Conservation (phyloP, 345 rosid genomes). For the Brassica rapa region DNA sequence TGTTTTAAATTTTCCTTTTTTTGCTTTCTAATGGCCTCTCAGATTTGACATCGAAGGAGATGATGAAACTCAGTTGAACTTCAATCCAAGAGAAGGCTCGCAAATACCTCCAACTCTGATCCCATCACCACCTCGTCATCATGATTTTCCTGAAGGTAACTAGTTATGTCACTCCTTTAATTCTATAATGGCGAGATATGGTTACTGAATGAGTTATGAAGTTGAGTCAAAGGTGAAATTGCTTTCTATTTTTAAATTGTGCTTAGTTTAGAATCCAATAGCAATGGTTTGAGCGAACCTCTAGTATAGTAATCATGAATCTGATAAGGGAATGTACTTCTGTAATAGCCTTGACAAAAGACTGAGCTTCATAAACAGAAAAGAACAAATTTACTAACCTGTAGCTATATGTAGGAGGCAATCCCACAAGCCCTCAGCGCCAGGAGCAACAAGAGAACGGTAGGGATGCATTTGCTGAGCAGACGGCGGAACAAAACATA, state of each 20-base stretch:
- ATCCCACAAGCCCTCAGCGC: conserved; percentile 43
- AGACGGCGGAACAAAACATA: conserved; percentile 37
- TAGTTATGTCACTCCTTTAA: conserved; percentile 8
- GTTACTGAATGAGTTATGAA: conserved; percentile 22
- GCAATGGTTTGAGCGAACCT: conserved; percentile 17
- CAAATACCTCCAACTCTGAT: conserved; percentile 50
- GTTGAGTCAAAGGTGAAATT: background rate
- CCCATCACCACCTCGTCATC: conserved; percentile 56
- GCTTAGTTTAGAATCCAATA: conserved; percentile 13
- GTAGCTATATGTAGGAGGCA: conserved; percentile 46
- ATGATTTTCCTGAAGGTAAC: conserved; percentile 58
- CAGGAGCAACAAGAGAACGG: conserved; percentile 28
- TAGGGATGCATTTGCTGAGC: conserved; percentile 27
- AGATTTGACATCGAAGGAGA: conserved; percentile 82
- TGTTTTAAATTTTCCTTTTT: background rate
- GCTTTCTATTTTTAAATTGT: background rate
- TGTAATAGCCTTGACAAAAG: conserved; percentile 18
- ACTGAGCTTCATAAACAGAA: conserved; percentile 17
- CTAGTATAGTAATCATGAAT: conserved; percentile 13
- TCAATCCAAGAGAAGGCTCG: conserved; percentile 50
- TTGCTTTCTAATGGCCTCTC: conserved; percentile 29
- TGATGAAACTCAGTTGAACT: conserved; percentile 59
- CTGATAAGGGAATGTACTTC: conserved; percentile 16
- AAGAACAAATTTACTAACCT: conserved; percentile 28
- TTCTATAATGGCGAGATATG: conserved; percentile 4